Evolutionary conservation across 495 filamentous ascomycete genomes (phyloP).

Genomic region (Ascodesmis nigricans): DNA sequence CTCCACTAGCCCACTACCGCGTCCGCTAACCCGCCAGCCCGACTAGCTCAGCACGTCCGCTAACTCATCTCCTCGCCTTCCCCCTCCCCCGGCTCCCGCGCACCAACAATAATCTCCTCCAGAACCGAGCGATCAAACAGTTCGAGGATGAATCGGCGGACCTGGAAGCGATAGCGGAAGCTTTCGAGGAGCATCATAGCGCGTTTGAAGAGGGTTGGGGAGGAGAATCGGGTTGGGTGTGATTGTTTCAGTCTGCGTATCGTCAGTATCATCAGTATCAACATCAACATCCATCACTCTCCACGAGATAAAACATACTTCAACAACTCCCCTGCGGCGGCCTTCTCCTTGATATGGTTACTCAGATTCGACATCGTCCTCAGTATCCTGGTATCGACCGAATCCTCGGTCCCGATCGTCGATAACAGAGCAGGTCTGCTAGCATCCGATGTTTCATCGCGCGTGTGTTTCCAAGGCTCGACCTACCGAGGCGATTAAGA

Average conservation of each 20-base stretch:
- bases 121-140: conserved; percentile 80
- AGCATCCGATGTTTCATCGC: conserved; percentile 17
- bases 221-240: conserved; percentile 46
- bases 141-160: conserved; percentile 73
- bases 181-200: conserved; percentile 69
- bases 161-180: conserved; percentile 66
- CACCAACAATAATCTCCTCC: conserved; percentile 34
- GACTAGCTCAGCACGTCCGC: conserved; percentile 8
- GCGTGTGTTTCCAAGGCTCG: conserved; percentile 19
- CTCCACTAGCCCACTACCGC: not conserved
- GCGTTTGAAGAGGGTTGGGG: conserved; percentile 56
- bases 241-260: conserved; percentile 38
- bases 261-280: conserved; percentile 7
- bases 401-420: conserved; percentile 18
- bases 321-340: conserved; percentile 21
- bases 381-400: conserved; percentile 19
- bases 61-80: conserved; percentile 5
- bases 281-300: not conserved
- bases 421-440: conserved; percentile 16
- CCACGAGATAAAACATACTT: conserved; percentile 12
- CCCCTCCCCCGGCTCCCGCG: conserved; percentile 10
- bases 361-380: conserved; percentile 20
- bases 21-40: not conserved
- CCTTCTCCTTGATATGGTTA: conserved; percentile 20
- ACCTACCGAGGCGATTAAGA: no score